Conservation (phyloP, 2,329 filamentous ascomycete species). For the Colletotrichum siamense region DNA sequence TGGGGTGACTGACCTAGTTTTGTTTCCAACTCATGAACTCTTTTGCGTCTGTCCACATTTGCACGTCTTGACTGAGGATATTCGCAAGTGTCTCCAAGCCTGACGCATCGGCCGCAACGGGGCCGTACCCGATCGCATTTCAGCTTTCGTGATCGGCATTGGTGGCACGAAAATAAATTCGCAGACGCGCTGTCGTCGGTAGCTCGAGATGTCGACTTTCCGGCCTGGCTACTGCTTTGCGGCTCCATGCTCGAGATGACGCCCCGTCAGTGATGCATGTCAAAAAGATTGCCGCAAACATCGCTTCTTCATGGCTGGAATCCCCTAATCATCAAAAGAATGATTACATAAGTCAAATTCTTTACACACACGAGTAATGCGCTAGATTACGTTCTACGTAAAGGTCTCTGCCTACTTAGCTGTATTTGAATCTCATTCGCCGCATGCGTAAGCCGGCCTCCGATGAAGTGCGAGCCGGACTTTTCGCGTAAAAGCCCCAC, state of each 20-base stretch:
- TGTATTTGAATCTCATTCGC: background rate
- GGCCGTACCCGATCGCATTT: slow-evolving; percentile 33
- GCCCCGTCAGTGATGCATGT: background rate
- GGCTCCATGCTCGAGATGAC: background rate
- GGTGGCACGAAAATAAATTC: slow-evolving; percentile 27
- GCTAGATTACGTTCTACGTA: background rate
- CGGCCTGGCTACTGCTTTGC: background rate
- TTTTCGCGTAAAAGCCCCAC: background rate
- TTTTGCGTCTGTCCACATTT: slow-evolving; percentile 23
- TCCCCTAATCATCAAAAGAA: background rate
- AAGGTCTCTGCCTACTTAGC: background rate
- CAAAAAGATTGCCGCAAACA: background rate
- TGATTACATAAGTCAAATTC: background rate
- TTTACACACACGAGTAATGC: background rate
- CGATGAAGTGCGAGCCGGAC: background rate
- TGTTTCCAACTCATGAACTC: slow-evolving; percentile 30
- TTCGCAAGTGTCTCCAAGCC: slow-evolving; percentile 24
- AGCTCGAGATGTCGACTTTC: background rate
- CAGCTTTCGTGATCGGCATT: slow-evolving; percentile 32
- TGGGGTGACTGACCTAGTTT: background rate
- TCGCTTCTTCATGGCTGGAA: background rate
- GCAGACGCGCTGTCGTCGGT: background rate
- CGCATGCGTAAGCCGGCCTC: background rate
- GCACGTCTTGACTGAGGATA: slow-evolving; percentile 30
- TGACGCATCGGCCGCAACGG: slow-evolving; percentile 29